Evolutionary conservation across 768 basidiomycete genomes (phyloP).

Genomic region (Gloeostereum incarnatum): DNA sequence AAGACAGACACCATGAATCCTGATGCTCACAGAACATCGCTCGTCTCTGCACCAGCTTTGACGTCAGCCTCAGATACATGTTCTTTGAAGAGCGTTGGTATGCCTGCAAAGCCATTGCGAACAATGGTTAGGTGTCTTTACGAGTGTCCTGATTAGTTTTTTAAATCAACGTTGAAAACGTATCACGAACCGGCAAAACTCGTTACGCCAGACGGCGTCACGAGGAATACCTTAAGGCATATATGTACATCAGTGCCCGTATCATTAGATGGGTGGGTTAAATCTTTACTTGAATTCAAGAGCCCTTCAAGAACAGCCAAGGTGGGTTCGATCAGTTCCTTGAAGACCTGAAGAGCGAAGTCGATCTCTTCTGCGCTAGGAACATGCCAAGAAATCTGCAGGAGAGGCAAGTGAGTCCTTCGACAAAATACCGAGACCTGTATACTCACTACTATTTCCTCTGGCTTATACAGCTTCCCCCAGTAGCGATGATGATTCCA

Average conservation of each 20-base stretch:
- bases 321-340: conserved; percentile 55
- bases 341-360: conserved; percentile 64
- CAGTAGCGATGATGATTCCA: conserved; percentile 63
- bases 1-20: neutral
- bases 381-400: conserved; percentile 69
- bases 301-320: conserved; percentile 46
- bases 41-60: conserved; percentile 31
- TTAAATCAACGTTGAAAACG: neutral
- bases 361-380: conserved; percentile 63
- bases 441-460: conserved; percentile 54
- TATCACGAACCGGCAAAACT: conserved; percentile 63
- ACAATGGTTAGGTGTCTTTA: conserved; percentile 60
- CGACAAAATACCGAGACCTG: neutral
- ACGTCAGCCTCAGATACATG: conserved; percentile 40
- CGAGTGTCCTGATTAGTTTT: neutral
- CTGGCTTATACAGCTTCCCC: conserved; percentile 68
- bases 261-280: conserved; percentile 6
- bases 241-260: conserved; percentile 1
- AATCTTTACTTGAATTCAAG: conserved; percentile 36
- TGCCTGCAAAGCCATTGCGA: conserved; percentile 66
- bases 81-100: conserved; percentile 57
- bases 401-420: neutral
- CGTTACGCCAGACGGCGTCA: conserved; percentile 69
- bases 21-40: conserved; percentile 56
- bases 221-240: conserved; percentile 27